A percentile compares a stretch with the other conserved stretches of the same genome.
Conservation (phyloP, 225 moss, liverwort and hornwort species). For the Lunularia cruciata region DNA sequence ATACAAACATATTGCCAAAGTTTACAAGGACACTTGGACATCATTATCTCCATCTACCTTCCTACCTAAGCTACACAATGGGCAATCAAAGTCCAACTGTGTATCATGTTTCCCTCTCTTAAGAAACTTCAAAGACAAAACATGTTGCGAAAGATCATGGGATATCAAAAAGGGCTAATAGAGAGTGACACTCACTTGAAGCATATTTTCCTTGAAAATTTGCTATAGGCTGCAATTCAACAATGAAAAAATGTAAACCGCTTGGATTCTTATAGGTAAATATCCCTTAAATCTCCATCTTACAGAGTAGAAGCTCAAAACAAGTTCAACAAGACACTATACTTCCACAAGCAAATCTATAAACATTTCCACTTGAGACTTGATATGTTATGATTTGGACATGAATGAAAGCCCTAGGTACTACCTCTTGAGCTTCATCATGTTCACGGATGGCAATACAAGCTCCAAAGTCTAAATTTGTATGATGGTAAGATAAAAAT, state of each 20-base stretch:
- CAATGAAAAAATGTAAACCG: not conserved
- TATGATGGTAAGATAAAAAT: constrained; percentile 13
- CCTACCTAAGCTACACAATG: not conserved
- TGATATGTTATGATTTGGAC: not conserved
- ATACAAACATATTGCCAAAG: not conserved
- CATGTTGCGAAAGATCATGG: not conserved
- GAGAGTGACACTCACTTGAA: constrained; percentile 45
- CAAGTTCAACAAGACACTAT: too few species aligned
- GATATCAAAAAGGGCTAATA: not conserved
- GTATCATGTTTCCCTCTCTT: not conserved
- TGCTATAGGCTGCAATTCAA: constrained; percentile 62
- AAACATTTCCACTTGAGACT: not conserved
- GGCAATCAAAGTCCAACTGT: not conserved
- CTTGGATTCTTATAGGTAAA: not conserved
- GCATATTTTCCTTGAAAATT: constrained; percentile 92
- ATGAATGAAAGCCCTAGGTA: too few species aligned
- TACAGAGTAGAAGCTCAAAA: too few species aligned
- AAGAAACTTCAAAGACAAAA: not conserved
- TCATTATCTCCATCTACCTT: too few species aligned
- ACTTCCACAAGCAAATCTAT: not conserved
- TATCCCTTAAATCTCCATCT: not conserved
- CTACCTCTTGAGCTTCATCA: constrained; percentile 70
- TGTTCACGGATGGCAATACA: constrained; percentile 67
- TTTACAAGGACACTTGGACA: not conserved
- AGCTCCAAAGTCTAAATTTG: constrained; percentile 80